Percentiles rank a stretch among this genome's conserved stretches.
These are phyloP conservation scores for Metschnikowia gelsemii DNA, from an alignment of 805 yeast species.

Conservation along the genomic window DNA sequence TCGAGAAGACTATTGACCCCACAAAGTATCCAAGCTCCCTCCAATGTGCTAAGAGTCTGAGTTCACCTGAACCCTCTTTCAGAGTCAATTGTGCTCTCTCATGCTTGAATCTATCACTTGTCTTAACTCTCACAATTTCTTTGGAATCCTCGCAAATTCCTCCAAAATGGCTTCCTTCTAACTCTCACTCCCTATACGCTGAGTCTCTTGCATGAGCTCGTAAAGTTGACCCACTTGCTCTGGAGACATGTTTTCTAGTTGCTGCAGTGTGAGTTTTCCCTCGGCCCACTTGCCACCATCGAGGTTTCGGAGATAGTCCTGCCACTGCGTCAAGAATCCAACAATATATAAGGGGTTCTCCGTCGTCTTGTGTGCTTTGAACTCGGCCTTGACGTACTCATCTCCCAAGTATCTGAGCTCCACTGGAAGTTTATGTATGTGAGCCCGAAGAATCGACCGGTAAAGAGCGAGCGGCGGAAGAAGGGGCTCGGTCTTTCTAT, in stretches of 20 bases:
- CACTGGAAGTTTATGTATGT: slow-evolving; percentile 56
- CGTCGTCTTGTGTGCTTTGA: slow-evolving; percentile 73
- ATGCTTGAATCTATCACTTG: no score
- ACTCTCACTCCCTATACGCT: slow-evolving; percentile 30
- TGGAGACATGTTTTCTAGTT: slow-evolving; percentile 80
- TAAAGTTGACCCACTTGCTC: slow-evolving; percentile 83
- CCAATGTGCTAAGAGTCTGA: no score
- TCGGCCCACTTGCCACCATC: slow-evolving; percentile 46
- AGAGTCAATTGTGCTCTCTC: no score
- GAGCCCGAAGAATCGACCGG: slow-evolving; percentile 80
- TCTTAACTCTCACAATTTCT: no score
- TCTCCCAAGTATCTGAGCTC: slow-evolving; percentile 82
- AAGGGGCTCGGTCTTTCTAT: slow-evolving; percentile 44
- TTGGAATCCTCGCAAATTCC: no score
- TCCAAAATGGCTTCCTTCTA: no score
- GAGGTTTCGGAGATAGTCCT: slow-evolving; percentile 65
- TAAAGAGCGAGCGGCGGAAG: slow-evolving; percentile 82
- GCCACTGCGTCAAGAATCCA: slow-evolving; percentile 95
- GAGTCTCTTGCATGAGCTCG: slow-evolving; percentile 76
- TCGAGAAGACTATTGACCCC: no score
- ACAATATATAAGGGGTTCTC: slow-evolving; percentile 93
- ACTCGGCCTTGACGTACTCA: slow-evolving; percentile 84
- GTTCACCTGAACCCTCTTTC: no score
- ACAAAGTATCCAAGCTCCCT: no score
- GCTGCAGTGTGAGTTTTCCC: slow-evolving; percentile 54